A percentile compares a stretch with the other conserved stretches of the same genome.
Evolutionary conservation across 2,329 filamentous ascomycete species (phyloP).

Genomic region (Colletotrichum euphorbiae): DNA sequence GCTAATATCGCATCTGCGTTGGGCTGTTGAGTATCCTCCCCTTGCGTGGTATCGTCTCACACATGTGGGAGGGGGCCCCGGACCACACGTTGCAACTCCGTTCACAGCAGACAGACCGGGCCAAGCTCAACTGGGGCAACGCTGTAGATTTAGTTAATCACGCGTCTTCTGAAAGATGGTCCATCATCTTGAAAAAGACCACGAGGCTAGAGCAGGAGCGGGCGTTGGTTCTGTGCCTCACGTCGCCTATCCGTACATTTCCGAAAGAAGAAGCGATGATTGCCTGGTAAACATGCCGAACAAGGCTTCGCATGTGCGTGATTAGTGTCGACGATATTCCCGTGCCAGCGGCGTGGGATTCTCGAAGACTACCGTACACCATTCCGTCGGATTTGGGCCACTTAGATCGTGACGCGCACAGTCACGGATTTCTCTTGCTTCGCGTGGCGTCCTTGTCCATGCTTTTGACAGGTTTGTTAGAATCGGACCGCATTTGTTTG

Average conservation of each 20-base stretch:
- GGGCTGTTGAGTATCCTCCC: neutral
- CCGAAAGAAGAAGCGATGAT: neutral
- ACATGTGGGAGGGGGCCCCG: neutral
- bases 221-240: neutral
- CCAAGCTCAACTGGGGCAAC: neutral
- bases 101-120: neutral
- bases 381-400: slow-evolving; percentile 13
- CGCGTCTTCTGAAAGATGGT: neutral
- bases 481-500: neutral
- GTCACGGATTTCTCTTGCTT: slow-evolving; percentile 4
- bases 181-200: slow-evolving; percentile 2
- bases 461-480: slow-evolving; percentile 12
- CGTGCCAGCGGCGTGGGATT: slow-evolving; percentile 7
- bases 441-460: slow-evolving; percentile 17
- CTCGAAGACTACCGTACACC: neutral
- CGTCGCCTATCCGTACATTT: neutral
- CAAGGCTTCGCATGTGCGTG: slow-evolving; percentile 1
- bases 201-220: neutral
- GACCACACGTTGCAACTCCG: slow-evolving; percentile 21
- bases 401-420: neutral
- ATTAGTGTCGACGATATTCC: slow-evolving; percentile 7
- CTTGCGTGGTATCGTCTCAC: slow-evolving; percentile 24
- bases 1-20: neutral
- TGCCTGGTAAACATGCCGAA: slow-evolving; percentile 5
- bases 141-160: neutral